These are phyloP conservation scores for Saussurea involucrata DNA, from an alignment of 129 eudicot genomes.

Conservation along the genomic window DNA sequence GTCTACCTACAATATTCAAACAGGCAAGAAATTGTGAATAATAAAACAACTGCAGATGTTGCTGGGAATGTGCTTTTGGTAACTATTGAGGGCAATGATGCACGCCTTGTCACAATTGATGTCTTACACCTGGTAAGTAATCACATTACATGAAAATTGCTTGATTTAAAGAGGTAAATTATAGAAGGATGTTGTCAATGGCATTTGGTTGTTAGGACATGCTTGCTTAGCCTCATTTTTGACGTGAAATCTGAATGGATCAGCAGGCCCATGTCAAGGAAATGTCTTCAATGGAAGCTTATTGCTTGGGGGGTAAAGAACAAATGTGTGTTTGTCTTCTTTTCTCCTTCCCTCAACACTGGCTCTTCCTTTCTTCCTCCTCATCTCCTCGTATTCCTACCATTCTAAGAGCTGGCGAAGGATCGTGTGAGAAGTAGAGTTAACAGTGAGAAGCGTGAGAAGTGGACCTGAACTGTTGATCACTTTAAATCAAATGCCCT, in stretches of 20 bases:
- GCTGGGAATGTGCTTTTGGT: conserved; percentile 94
- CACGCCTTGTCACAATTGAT: conserved; percentile 91
- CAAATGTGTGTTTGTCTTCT: conserved; percentile 97
- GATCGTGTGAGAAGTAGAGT: too few species aligned
- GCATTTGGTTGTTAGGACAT: conserved; percentile 46
- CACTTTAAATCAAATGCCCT: too few species aligned
- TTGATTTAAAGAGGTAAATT: conserved; percentile 24
- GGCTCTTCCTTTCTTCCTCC: conserved; percentile 63
- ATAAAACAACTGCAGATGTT: conserved; percentile 96
- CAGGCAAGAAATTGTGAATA: conserved; percentile 98
- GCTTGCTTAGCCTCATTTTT: conserved; percentile 57
- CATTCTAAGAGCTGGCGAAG: conserved; percentile 40
- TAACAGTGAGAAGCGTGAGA: too few species aligned
- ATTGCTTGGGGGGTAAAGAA: conserved; percentile 90
- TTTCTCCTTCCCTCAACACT: conserved; percentile 85
- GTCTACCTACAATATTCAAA: conserved; percentile 95
- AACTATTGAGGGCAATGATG: conserved; percentile 88
- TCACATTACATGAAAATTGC: not conserved
- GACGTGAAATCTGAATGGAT: conserved; percentile 81
- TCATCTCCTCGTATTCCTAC: conserved; percentile 59
- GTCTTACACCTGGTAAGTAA: conserved; percentile 88
- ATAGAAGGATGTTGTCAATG: conserved; percentile 28
- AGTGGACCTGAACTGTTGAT: too few species aligned
- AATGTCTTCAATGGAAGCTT: conserved; percentile 95
- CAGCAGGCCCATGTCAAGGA: conserved; percentile 97